Evolutionary conservation across 371 early-diverging fungal genomes (phyloP).

Genomic region (Rhizopus sp.): DNA sequence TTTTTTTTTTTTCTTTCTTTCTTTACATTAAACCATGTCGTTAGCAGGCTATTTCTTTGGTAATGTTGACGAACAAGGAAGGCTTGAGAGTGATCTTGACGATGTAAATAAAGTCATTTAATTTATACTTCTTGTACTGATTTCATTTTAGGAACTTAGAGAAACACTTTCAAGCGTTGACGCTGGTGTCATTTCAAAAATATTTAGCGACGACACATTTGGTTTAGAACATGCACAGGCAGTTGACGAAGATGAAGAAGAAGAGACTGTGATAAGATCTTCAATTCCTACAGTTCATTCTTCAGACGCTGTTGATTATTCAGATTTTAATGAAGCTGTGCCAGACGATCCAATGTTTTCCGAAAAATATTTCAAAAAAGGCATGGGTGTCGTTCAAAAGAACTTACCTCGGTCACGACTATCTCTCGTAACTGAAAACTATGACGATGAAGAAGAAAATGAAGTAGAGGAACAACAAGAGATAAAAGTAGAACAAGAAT

Average conservation of each 20-base stretch:
- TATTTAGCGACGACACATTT: constrained; percentile 59
- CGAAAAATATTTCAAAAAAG: constrained; percentile 47
- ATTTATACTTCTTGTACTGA: neutral
- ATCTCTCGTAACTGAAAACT: constrained; percentile 55
- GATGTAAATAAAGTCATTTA: constrained; percentile 46
- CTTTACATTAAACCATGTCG: constrained; percentile 46
- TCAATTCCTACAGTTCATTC: constrained; percentile 43
- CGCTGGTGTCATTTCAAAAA: constrained; percentile 49
- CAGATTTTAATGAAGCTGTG: constrained; percentile 78
- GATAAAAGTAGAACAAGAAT: neutral
- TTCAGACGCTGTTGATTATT: constrained; percentile 80
- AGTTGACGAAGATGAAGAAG: constrained; percentile 29
- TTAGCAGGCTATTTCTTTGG: constrained; percentile 83
- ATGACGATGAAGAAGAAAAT: constrained; percentile 69
- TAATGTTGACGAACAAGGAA: constrained; percentile 86
- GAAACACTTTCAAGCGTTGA: constrained; percentile 65
- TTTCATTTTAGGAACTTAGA: constrained; percentile 60
- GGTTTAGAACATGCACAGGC: constrained; percentile 45
- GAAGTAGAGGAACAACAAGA: constrained; percentile 28
- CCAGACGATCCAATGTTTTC: constrained; percentile 60
- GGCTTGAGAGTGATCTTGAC: constrained; percentile 67
- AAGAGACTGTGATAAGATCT: constrained; percentile 29
- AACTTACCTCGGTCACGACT: constrained; percentile 31
- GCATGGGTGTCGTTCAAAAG: constrained; percentile 37
- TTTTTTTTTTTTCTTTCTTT: neutral